Conservation (phyloP, 148 eudicot species). For the Linanthus parryae region DNA sequence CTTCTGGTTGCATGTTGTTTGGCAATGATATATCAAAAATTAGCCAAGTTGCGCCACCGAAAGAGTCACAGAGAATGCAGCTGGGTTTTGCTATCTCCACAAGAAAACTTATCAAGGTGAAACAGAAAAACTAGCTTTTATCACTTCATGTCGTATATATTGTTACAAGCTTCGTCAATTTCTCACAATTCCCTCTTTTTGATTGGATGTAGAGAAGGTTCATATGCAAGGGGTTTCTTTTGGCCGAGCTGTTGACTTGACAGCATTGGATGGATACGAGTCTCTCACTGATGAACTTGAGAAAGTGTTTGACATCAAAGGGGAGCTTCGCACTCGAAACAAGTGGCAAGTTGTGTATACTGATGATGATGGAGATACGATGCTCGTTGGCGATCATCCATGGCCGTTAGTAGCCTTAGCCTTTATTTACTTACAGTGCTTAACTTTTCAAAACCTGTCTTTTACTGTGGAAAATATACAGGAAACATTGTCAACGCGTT, state of each 20-base stretch:
- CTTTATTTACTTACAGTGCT: no score
- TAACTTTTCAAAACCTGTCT: no score
- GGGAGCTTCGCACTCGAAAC: constrained; percentile 48
- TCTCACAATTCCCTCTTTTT: no score
- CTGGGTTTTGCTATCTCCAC: constrained; percentile 29
- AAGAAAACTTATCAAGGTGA: constrained; percentile 79
- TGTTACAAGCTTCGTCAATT: no score
- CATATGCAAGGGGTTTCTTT: constrained; percentile 96
- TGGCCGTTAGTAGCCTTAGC: constrained; percentile 98
- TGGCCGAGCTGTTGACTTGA: constrained; percentile 89
- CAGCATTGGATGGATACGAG: constrained; percentile 45
- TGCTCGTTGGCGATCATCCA: constrained; percentile 91
- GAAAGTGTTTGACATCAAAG: constrained; percentile 70
- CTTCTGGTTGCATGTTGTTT: constrained; percentile 54
- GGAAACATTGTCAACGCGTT: no score
- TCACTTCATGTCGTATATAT: no score
- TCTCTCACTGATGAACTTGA: constrained; percentile 69
- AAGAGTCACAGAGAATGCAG: constrained; percentile 33
- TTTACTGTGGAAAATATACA: no score
- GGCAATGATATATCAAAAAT: constrained; percentile 57
- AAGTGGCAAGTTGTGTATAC: constrained; percentile 80
- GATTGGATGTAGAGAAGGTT: constrained; percentile 50
- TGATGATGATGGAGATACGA: constrained; percentile 93
- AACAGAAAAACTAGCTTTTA: no score
- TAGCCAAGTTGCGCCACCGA: constrained; percentile 19